These are phyloP conservation scores for Leccinum pellstonianum DNA, from an alignment of 768 basidiomycete genomes.

Conservation along the genomic window DNA sequence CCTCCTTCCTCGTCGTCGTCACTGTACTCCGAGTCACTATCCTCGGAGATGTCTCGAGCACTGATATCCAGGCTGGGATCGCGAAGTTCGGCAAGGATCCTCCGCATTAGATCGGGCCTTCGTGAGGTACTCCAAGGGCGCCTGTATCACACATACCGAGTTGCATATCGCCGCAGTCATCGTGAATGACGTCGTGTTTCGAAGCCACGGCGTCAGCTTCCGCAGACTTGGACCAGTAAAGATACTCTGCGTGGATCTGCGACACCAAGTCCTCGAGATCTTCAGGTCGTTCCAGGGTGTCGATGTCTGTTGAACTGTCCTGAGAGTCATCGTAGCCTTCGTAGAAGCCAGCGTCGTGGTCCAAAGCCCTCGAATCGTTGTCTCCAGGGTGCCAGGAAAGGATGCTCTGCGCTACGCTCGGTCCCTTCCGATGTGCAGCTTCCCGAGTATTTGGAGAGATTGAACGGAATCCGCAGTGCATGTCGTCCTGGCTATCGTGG, in stretches of 20 bases:
- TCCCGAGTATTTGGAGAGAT: neutral
- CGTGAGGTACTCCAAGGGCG: neutral
- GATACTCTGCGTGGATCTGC: no score
- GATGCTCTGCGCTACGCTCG: neutral
- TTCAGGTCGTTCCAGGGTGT: neutral
- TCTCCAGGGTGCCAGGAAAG: neutral
- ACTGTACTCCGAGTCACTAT: slow-evolving; percentile 5
- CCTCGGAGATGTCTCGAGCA: slow-evolving; percentile 8
- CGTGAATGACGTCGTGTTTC: neutral
- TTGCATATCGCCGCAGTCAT: neutral
- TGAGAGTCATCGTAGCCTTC: neutral
- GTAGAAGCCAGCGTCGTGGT: neutral
- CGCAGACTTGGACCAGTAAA: no score
- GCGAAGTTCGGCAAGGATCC: slow-evolving; percentile 17
- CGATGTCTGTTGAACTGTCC: neutral
- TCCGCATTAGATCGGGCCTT: slow-evolving; percentile 13
- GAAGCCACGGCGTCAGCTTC: no score
- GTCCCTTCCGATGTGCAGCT: neutral
- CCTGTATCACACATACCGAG: neutral
- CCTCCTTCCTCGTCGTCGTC: neutral
- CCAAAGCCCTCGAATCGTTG: neutral
- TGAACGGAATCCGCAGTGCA: neutral
- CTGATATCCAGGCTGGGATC: slow-evolving; percentile 13
- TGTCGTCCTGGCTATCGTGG: neutral
- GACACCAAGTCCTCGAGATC: neutral